Percentiles rank a stretch among this genome's conserved stretches.
These are phyloP conservation scores for Tricholoma sp. DNA, from an alignment of 768 basidiomycete species.

Conservation along the genomic window DNA sequence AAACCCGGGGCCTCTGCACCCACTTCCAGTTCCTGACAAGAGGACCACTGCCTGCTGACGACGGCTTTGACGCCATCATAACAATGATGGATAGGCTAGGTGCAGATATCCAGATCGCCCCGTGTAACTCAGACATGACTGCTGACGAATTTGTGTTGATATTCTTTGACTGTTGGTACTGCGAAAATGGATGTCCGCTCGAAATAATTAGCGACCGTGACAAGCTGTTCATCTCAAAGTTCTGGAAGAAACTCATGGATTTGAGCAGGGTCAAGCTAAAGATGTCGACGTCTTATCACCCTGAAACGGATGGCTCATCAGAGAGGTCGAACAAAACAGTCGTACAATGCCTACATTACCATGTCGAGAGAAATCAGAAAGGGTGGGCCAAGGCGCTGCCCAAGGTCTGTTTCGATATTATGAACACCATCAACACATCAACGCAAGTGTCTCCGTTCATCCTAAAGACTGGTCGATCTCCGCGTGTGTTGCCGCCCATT, in stretches of 20 bases:
- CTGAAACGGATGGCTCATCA: not conserved
- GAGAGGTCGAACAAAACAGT: not conserved
- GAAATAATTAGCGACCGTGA: conserved; percentile 27
- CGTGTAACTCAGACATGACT: conserved; percentile 8
- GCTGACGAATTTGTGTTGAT: conserved; percentile 16
- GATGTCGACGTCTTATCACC: conserved; percentile 1
- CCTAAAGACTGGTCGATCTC: conserved; percentile 15
- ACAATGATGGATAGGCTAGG: conserved; percentile 15
- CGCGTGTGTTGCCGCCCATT: too few relatives aligned
- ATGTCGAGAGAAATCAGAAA: conserved; percentile 9
- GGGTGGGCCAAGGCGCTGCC: conserved; percentile 23
- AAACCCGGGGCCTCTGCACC: not conserved
- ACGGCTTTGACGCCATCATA: conserved; percentile 20
- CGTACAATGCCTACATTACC: not conserved
- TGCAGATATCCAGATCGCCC: not conserved
- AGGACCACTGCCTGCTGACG: conserved; percentile 17
- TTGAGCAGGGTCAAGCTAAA: not conserved
- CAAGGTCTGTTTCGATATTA: conserved; percentile 13
- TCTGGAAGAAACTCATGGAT: conserved; percentile 4
- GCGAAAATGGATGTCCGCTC: conserved; percentile 24
- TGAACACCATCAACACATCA: not conserved
- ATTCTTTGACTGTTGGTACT: conserved; percentile 24
- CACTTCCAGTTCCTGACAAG: not conserved
- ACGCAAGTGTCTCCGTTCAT: conserved; percentile 24
- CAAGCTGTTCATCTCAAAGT: conserved; percentile 23